phyloP scores from a whole-genome alignment of 2,329 filamentous ascomycete genomes.

The Triangularia setosa region DNA sequence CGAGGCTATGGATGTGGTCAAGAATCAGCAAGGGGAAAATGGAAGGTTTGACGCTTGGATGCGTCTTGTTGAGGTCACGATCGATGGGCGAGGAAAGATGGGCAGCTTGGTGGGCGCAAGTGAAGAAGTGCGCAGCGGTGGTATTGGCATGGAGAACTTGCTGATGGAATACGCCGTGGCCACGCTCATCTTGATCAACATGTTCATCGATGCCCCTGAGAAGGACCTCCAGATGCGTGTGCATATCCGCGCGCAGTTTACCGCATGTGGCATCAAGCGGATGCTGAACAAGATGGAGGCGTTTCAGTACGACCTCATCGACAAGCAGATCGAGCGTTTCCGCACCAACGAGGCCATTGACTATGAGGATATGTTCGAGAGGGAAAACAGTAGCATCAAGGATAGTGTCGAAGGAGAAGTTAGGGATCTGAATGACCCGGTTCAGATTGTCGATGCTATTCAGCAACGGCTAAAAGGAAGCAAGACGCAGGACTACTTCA shows the following conservation, averaged over 20 bases:
- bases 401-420: conserved; percentile 81
- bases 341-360: conserved; percentile 93
- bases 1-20: conserved; percentile 88
- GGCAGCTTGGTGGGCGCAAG: conserved; percentile 94
- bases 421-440: conserved; percentile 87
- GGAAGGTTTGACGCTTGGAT: conserved; percentile 98
- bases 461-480: conserved; percentile 77
- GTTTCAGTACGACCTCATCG: conserved; percentile 96
- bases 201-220: conserved; percentile 88
- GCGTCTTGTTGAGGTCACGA: conserved; percentile 94
- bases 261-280: conserved; percentile 89
- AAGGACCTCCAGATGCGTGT: conserved; percentile 85
- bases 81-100: conserved; percentile 98
- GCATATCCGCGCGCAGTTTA: conserved; percentile 94
- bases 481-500: conserved; percentile 89
- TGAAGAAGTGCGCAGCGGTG: conserved; percentile 91
- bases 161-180: conserved; percentile 98
- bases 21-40: conserved; percentile 82
- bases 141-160: conserved; percentile 97
- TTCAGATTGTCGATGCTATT: conserved; percentile 92
- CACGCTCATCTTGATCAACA: conserved; percentile 92
- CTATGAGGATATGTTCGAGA: conserved; percentile 94
- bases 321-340: conserved; percentile 96
- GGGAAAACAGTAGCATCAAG: conserved; percentile 84
- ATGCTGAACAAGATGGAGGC: conserved; percentile 95